Conservation (phyloP, 1,284 basidiomycete genomes). For the Lentinula novae-zelandiae region DNA sequence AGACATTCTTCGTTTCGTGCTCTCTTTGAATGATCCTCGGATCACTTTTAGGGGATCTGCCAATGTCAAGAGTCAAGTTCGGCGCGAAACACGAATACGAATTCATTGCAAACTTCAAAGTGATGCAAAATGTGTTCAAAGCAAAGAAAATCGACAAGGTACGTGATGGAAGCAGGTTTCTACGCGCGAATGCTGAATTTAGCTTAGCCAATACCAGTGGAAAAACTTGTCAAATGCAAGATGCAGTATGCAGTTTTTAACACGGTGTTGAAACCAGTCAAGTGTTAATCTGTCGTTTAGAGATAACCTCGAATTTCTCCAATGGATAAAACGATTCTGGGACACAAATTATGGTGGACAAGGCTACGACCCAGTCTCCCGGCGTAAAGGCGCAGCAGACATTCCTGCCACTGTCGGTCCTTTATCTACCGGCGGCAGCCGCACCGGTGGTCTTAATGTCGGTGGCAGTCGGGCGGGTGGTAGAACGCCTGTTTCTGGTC, state of each 20-base stretch:
- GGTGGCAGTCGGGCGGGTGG: constrained; percentile 50
- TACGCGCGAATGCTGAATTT: neutral
- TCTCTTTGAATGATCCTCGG: constrained; percentile 48
- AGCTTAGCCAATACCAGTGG: constrained; percentile 86
- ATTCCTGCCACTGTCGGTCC: constrained; percentile 78
- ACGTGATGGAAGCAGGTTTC: constrained; percentile 22
- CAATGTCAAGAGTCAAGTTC: constrained; percentile 89
- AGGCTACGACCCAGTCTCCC: constrained; percentile 83
- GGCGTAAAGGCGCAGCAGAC: constrained; percentile 76
- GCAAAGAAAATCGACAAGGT: constrained; percentile 92
- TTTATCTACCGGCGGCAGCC: constrained; percentile 35
- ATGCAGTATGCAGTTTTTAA: constrained; percentile 79
- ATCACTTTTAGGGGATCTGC: constrained; percentile 61
- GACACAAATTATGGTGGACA: constrained; percentile 88
- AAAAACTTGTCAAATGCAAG: constrained; percentile 94
- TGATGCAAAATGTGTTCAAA: constrained; percentile 89
- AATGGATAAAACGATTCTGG: constrained; percentile 98
- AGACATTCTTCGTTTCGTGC: neutral
- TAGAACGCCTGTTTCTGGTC: constrained; percentile 66
- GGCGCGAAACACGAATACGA: constrained; percentile 96
- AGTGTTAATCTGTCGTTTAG: constrained; percentile 31
- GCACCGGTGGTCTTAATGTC: constrained; percentile 27
- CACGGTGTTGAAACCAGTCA: neutral
- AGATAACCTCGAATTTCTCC: constrained; percentile 98
- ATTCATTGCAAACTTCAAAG: constrained; percentile 92